These are phyloP conservation scores for Clohesyomyces aquaticus DNA, from an alignment of 495 filamentous ascomycete species.

Conservation along the genomic window DNA sequence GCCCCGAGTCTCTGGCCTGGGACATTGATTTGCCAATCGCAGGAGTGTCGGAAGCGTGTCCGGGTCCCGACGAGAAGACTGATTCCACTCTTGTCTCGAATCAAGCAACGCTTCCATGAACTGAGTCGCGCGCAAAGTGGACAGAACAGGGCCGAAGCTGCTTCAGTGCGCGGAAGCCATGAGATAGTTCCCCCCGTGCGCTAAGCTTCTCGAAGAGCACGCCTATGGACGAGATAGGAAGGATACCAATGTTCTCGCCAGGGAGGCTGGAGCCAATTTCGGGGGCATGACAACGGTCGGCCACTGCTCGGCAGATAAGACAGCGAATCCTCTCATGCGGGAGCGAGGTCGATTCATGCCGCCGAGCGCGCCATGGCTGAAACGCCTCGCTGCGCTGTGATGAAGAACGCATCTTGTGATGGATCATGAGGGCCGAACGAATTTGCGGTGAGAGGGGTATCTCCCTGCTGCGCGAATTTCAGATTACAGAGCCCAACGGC, in stretches of 20 bases:
- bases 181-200: conserved; percentile 23
- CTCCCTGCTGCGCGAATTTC: neutral
- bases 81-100: conserved; percentile 5
- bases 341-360: conserved; percentile 12
- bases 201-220: conserved; percentile 8
- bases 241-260: neutral
- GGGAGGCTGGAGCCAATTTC: conserved; percentile 28
- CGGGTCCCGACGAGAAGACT: conserved; percentile 14
- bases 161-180: conserved; percentile 18
- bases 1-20: conserved; percentile 31
- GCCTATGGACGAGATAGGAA: conserved; percentile 1
- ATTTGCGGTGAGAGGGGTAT: conserved; percentile 25
- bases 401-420: conserved; percentile 18
- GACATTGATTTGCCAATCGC: conserved; percentile 15
- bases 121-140: conserved; percentile 20
- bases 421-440: conserved; percentile 23
- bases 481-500: neutral
- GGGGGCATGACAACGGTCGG: conserved; percentile 30
- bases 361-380: conserved; percentile 26
- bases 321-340: conserved; percentile 29
- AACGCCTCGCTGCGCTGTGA: conserved; percentile 29
- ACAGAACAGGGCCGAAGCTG: neutral
- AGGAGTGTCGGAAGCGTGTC: conserved; percentile 17
- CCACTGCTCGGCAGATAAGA: conserved; percentile 28
- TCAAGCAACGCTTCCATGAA: neutral